phyloP scores from a whole-genome alignment of 441 rosid genomes.

The Euphorbia celastroides region DNA sequence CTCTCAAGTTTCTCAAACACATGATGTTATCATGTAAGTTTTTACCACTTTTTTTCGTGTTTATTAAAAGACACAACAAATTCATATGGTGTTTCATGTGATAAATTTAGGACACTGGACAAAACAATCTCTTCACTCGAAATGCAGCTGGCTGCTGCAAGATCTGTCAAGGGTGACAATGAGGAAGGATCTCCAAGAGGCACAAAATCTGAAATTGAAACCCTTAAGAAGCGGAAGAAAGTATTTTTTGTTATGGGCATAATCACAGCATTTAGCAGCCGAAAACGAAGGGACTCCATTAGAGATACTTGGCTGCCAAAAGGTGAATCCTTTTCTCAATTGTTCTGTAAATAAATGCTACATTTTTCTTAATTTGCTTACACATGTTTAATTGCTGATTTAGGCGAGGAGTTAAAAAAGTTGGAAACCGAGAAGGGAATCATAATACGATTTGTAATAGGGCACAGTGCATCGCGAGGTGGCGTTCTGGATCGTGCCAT shows the following conservation, averaged over 20 bases:
- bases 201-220: slow-evolving; percentile 37
- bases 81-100: slow-evolving; percentile 3
- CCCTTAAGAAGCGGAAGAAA: slow-evolving; percentile 45
- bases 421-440: slow-evolving; percentile 84
- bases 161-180: slow-evolving; percentile 55
- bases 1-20: slow-evolving; percentile 85
- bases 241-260: slow-evolving; percentile 94
- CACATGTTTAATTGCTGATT: slow-evolving; percentile 22
- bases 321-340: slow-evolving; percentile 39
- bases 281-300: slow-evolving; percentile 88
- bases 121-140: slow-evolving; percentile 79
- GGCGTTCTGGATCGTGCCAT: slow-evolving; percentile 80
- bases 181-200: slow-evolving; percentile 45
- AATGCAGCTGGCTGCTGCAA: slow-evolving; percentile 76
- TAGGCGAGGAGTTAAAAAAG: slow-evolving; percentile 65
- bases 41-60: slow-evolving; percentile 7
- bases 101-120: slow-evolving; percentile 61
- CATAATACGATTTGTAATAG: slow-evolving; percentile 77
- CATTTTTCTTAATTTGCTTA: slow-evolving; percentile 21
- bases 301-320: slow-evolving; percentile 88
- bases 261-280: slow-evolving; percentile 90
- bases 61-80: not conserved
- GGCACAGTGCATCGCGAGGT: slow-evolving; percentile 84
- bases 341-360: not conserved
- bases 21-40: slow-evolving; percentile 71